Conservation (phyloP, 352 stramenopile species). For the Albugo candida region DNA sequence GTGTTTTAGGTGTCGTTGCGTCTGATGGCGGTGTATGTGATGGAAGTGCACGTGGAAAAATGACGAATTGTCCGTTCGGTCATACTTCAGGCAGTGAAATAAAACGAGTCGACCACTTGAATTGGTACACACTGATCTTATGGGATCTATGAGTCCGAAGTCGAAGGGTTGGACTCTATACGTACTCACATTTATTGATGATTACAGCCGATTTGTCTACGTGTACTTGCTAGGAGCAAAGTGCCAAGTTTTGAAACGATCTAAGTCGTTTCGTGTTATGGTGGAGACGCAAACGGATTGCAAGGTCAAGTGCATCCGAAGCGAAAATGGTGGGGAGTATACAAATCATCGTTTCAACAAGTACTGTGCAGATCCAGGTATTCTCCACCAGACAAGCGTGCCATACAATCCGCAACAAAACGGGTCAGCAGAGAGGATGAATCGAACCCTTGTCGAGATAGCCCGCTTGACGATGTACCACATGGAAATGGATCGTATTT, state of each 20-base stretch:
- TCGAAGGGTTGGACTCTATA: conserved; percentile 4
- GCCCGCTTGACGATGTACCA: conserved; percentile 7
- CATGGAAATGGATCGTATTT: conserved; percentile 1
- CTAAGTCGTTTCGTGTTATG: conserved; percentile 3
- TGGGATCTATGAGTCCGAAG: conserved; percentile 3
- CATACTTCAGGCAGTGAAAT: conserved; percentile 3
- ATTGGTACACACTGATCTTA: conserved; percentile 8
- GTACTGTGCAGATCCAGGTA: conserved; percentile 3
- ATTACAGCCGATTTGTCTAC: conserved; percentile 3
- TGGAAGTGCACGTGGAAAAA: conserved; percentile 9
- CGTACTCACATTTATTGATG: conserved; percentile 10
- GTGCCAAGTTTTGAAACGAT: conserved; percentile 1
- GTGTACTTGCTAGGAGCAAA: conserved; percentile 1
- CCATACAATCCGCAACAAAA: conserved; percentile 8
- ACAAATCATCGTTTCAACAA: conserved; percentile 2
- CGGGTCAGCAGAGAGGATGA: conserved; percentile 9
- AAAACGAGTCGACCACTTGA: conserved; percentile 3
- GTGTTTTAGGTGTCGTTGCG: not conserved
- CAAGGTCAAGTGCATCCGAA: conserved; percentile 6
- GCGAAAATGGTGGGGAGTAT: conserved; percentile 12
- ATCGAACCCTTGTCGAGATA: conserved; percentile 6
- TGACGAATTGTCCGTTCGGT: not conserved
- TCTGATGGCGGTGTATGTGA: conserved; percentile 2
- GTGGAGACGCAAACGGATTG: conserved; percentile 2
- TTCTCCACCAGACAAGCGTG: conserved; percentile 6